Base-by-base conservation (phyloP, 2,329 filamentous ascomycete genomes). In the Biscogniauxia sp. region DNA sequence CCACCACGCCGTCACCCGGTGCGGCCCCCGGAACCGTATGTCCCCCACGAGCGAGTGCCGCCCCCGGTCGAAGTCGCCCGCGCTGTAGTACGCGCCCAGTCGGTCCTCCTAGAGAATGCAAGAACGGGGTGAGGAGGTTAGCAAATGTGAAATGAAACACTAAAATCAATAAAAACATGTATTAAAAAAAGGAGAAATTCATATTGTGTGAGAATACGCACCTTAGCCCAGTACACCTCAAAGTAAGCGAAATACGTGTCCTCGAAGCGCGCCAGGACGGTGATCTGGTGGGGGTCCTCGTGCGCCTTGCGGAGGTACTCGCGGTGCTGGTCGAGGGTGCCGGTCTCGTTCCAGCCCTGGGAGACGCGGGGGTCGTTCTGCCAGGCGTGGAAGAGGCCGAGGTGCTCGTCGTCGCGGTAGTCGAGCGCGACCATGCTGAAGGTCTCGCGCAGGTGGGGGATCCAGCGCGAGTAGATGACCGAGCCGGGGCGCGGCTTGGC, bases 331-430 rank as follows among this genome's bases (percentile, higher is more conserved):
- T 91, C 89, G 54, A 91, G 75, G 1, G 89, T 90, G 32, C 90
- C 91, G 1, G 88, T 90, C 77, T 91, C 87, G 70, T 92, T 91
- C 91, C 91, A 93, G 3, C 90, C 90, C 70, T 88, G 84, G 3
- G 89, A 89, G 32, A 94, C 91, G 55, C 91, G 88, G 56, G 90
- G 90, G 71, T 93, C 90, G 70, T 94, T 94, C 76, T 93, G 90
- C 91, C 91, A 94, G 59, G 81, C 81, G 75, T 93, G 87, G 79
- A 94, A 93, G 5, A 92, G 79, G 17, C 79, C 76, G 55, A 93
- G 76, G 74, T 94, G 90, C 68, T 84, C 80, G 1, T 78, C 71
- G 69, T 91, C 79, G 32, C 80, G 70, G 75, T 84, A 90, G 73
- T 93, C 88, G 1, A 94, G 81, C 11, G 85, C 86, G n/a, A 90